phyloP scores from a whole-genome alignment of 352 stramenopile genomes.

The Globisporangium yorkense region DNA sequence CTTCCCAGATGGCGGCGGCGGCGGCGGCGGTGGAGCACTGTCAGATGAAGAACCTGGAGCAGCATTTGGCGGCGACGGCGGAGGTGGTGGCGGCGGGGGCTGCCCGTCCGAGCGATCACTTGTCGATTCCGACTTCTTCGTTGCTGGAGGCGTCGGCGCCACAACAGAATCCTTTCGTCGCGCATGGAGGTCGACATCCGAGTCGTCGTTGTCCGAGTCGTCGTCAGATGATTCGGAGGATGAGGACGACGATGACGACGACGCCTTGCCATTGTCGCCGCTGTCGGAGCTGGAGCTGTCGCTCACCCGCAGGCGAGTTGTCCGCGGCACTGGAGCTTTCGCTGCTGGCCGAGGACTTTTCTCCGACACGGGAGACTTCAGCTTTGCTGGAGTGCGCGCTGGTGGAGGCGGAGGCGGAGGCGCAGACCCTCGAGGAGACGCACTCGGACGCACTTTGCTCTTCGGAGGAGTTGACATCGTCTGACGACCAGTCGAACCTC shows the following conservation, averaged over 20 bases:
- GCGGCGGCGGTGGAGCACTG: conserved; percentile 8
- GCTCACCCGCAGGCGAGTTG: conserved; percentile 36
- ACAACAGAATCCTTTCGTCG: conserved; percentile 1
- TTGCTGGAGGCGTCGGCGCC: background rate
- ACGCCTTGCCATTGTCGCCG: conserved; percentile 24
- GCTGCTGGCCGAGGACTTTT: conserved; percentile 8
- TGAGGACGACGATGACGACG: conserved; percentile 22
- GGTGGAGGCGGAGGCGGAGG: conserved; percentile 24
- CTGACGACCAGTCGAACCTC: background rate
- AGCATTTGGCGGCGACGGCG: conserved; percentile 8
- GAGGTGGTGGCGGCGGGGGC: conserved; percentile 17
- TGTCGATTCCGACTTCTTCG: background rate
- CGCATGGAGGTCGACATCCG: conserved; percentile 7
- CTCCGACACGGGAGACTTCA: conserved; percentile 1
- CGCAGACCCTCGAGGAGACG: conserved; percentile 8
- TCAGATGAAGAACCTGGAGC: background rate
- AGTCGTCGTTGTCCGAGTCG: conserved; percentile 9
- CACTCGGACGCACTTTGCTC: background rate
- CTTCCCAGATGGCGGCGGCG: conserved; percentile 14
- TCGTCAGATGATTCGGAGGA: conserved; percentile 23
- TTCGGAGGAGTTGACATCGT: background rate
- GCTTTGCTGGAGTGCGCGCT: conserved; percentile 1
- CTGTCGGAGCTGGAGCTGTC: conserved; percentile 63
- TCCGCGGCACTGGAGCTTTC: conserved; percentile 8
- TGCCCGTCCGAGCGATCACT: conserved; percentile 1